A percentile compares a stretch with the other conserved stretches of the same genome.
These are phyloP conservation scores for Megacollybia platyphylla DNA, from an alignment of 1,284 basidiomycete genomes.

Conservation along the genomic window DNA sequence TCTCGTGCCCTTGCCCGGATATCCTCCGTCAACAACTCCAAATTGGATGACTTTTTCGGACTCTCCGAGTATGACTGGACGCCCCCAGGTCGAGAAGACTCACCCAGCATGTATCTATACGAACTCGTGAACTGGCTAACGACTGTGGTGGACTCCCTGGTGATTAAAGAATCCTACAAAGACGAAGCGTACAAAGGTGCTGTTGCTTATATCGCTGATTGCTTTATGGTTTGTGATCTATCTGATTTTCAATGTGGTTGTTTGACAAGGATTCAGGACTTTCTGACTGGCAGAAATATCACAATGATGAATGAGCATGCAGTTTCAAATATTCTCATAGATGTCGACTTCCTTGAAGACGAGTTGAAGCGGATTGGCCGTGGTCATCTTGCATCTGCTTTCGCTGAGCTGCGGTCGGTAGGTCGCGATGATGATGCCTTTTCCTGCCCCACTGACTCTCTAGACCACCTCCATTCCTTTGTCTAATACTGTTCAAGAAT, in stretches of 20 bases:
- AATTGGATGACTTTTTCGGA: constrained; percentile 95
- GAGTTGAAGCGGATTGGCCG: constrained; percentile 68
- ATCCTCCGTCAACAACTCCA: constrained; percentile 74
- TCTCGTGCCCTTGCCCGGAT: constrained; percentile 69
- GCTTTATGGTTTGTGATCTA: constrained; percentile 58
- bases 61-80: constrained; percentile 93
- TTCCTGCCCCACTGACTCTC: constrained; percentile 6
- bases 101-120: constrained; percentile 86
- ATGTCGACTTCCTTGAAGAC: constrained; percentile 77
- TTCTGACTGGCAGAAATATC: constrained; percentile 69
- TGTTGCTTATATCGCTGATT: constrained; percentile 74
- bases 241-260: constrained; percentile 1
- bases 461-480: constrained; percentile 75
- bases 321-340: constrained; percentile 70
- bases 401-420: constrained; percentile 73
- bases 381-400: constrained; percentile 60
- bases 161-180: constrained; percentile 78
- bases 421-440: constrained; percentile 5
- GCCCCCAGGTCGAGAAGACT: constrained; percentile 49
- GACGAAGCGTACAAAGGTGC: constrained; percentile 82
- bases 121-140: constrained; percentile 95
- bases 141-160: constrained; percentile 89
- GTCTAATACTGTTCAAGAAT: constrained; percentile 66
- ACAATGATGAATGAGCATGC: constrained; percentile 80
- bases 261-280: constrained; percentile 38